A percentile compares a stretch with the other conserved stretches of the same genome.
Conservation (phyloP, 768 basidiomycete genomes). For the Sarcomyxa edulis region DNA sequence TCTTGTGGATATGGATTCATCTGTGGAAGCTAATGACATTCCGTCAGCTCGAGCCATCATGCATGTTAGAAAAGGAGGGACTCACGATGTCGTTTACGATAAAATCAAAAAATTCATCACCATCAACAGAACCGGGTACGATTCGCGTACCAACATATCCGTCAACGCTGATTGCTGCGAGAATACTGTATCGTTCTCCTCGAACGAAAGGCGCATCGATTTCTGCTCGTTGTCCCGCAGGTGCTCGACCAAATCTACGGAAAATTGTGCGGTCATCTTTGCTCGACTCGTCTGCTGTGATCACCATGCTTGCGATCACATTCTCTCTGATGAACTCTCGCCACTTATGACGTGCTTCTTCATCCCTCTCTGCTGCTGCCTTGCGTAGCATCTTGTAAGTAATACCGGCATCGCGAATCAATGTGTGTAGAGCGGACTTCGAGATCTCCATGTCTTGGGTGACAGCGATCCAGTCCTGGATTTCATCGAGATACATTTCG, state of each 20-base stretch:
- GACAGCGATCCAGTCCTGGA: conserved; percentile 16
- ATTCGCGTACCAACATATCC: conserved; percentile 8
- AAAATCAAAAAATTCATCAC: conserved; percentile 11
- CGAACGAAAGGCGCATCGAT: conserved; percentile 14
- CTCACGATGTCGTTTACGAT: conserved; percentile 9
- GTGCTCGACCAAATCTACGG: conserved; percentile 19
- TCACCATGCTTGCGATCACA: conserved; percentile 13
- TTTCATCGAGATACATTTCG: conserved; percentile 16
- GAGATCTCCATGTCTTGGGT: conserved; percentile 13
- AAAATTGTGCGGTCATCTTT: conserved; percentile 22
- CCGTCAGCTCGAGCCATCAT: neutral
- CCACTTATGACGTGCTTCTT: conserved; percentile 7
- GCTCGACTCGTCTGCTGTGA: conserved; percentile 23
- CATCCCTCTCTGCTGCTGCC: conserved; percentile 1
- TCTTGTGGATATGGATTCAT: conserved; percentile 5
- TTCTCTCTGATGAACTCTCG: conserved; percentile 5
- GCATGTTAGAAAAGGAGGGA: neutral
- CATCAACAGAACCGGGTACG: conserved; percentile 6
- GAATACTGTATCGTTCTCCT: conserved; percentile 11
- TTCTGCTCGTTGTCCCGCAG: conserved; percentile 11
- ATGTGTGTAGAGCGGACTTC: conserved; percentile 7
- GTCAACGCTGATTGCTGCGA: conserved; percentile 1
- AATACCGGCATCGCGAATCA: conserved; percentile 12
- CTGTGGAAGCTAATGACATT: conserved; percentile 3
- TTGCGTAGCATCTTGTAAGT: conserved; percentile 16